A percentile compares a stretch with the other conserved stretches of the same genome.
Evolutionary conservation across 2,329 filamentous ascomycete species (phyloP).

Genomic region (Ascochyta koolunga): DNA sequence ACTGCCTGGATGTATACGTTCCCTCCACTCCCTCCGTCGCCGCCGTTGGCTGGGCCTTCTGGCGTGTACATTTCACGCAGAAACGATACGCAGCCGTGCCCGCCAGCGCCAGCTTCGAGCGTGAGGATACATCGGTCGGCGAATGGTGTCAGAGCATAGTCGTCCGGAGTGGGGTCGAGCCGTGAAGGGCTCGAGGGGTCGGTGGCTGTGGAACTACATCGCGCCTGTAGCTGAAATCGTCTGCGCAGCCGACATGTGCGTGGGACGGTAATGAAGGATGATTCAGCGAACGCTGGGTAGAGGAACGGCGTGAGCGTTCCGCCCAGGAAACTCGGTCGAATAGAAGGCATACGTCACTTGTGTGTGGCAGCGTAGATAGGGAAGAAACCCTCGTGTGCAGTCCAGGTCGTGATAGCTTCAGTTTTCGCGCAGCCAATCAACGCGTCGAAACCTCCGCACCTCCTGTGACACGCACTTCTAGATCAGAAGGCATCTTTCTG

Average conservation of each 20-base stretch:
- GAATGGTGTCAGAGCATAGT: constrained; percentile 83
- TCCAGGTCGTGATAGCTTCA: constrained; percentile 9
- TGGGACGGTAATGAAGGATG: constrained; percentile 27
- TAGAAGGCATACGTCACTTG: constrained; percentile 38
- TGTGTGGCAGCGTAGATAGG: neutral
- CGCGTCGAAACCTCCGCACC: constrained; percentile 6
- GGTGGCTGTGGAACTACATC: constrained; percentile 40
- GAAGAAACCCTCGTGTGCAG: neutral
- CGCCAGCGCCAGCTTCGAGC: constrained; percentile 79
- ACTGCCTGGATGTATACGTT: constrained; percentile 95
- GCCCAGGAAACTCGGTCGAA: constrained; percentile 35
- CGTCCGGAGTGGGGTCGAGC: constrained; percentile 80
- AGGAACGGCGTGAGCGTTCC: constrained; percentile 53
- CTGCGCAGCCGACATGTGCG: constrained; percentile 25
- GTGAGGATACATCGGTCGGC: constrained; percentile 83
- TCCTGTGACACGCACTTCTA: no score
- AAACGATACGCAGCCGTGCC: constrained; percentile 93
- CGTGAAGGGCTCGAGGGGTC: constrained; percentile 25
- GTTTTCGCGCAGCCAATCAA: constrained; percentile 22
- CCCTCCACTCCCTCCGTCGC: constrained; percentile 89
- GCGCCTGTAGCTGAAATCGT: constrained; percentile 22
- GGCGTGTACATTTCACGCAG: constrained; percentile 87
- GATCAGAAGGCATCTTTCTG: neutral
- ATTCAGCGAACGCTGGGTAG: constrained; percentile 50
- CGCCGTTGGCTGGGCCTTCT: constrained; percentile 90